Evolutionary conservation across 495 filamentous ascomycete genomes (phyloP), one percentile per base, ranked within the genome.

Genomic region (Neurospora sp.): DNA sequence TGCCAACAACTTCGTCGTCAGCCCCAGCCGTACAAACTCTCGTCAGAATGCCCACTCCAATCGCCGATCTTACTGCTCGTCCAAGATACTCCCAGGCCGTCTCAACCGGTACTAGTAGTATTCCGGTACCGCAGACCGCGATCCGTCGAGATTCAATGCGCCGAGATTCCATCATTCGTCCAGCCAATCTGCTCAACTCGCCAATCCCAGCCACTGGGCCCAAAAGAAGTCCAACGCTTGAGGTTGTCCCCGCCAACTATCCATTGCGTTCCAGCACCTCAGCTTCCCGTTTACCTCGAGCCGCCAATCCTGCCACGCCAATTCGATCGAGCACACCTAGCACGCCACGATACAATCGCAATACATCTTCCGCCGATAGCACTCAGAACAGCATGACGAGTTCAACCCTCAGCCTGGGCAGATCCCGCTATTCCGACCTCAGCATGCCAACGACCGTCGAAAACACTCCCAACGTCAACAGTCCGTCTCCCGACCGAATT

Each of bases 311-410:
- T 11, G 69, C 77, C 18, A 81, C 79, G 0, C 80, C 80, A 6
- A 80, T 79, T 39, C 75, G 80, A 2, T 76, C 79, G 18, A 74
- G 62, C 69, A 81, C 80, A 0, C 80, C 80, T 2, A 72, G 41
- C 18, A 62, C 54, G 20, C 54, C 54, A 16, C 54, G 54, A 14
- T 72, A 78, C 37, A 69, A 76, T 70, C 78, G 77, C n/a, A 79
- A 82, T 46, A 77, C 74, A 0, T 79, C 79, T 0, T 78, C 78
- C 3, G 79, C 80, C 12, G 80, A 82, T 54, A 82, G 77, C 75
- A 80, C 79, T 2, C 79, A 80, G 54, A 76, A 75, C 70, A 82
- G 80, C 76, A 78, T 81, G 79, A 72, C 42, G 59, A 78, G 76
- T 73, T 82, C 80, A 2, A 73, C 75, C 9, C 81, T 82, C 38